Base-by-base conservation (phyloP, 225 moss, liverwort and hornwort genomes). In the Neckera pumila region DNA sequence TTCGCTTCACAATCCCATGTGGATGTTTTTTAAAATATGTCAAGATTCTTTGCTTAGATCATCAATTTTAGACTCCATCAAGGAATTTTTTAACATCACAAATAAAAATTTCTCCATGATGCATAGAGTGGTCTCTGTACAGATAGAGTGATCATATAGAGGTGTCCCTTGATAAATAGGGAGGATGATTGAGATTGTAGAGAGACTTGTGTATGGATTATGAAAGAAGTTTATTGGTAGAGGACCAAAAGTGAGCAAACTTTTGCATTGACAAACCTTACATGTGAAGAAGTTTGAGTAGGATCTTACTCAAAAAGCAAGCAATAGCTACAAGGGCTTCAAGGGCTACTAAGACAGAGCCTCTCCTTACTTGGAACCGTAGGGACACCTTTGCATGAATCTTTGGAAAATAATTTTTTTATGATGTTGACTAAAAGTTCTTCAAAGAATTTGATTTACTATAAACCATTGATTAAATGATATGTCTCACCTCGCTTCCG, bases 401-500 rank as follows among this genome's bases (percentile, higher is more conserved):
- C 11, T 17, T 26, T 17, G 10, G 56, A 17, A 16, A 2, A n/a
- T n/a, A 5, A 21, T 9, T 36, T 56, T 25, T 7, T 58, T 17
- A 38, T 17, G 7, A 57, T 27, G 7, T 38, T 26, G 79, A 38
- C 11, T 0, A 17, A 17, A 57, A 38, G 27, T 58, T 57, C n/a
- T 77, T n/a, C 57, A 43, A 80, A 43, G 9, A 14, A 0, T 31
- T 5, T 61, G 7, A 80, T 80, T 80, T 80, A 38, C 3, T 63
- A 47, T 33, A 45, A 63, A 47, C 11, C 49, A 36, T 82, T 25
- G 36, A 64, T 82, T 26, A 5, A 28, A n/a, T 67, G 19, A 31
- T 53, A 26, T 12, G n/a, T 17, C 83, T 66, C 19, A 91, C 93
- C 90, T 91, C 83, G 7, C 31, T 88, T 88, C 90, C 94, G 76